phyloP scores from a whole-genome alignment of 495 filamentous ascomycete species.

The Aspergillus hancockii region DNA sequence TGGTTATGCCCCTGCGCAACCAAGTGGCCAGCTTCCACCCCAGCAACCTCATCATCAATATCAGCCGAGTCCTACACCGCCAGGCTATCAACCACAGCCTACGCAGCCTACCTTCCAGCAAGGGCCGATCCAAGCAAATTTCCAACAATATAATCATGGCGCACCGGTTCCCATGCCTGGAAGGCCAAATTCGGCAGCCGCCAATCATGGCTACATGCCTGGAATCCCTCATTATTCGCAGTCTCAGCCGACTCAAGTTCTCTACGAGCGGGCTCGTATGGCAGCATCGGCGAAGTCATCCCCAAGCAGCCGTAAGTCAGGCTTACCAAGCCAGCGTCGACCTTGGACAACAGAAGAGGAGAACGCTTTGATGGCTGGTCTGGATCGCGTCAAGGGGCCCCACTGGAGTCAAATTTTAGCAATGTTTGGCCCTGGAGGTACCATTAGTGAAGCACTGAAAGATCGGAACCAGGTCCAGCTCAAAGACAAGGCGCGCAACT shows the following conservation, averaged over 20 bases:
- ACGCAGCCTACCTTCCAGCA: constrained; percentile 42
- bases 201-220: constrained; percentile 50
- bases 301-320: constrained; percentile 70
- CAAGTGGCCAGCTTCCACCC: constrained; percentile 28
- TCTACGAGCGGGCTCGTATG: constrained; percentile 81
- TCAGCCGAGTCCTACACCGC: constrained; percentile 42
- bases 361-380: constrained; percentile 85
- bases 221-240: constrained; percentile 65
- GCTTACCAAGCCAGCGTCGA: constrained; percentile 77
- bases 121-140: constrained; percentile 42
- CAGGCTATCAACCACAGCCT: constrained; percentile 40
- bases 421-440: constrained; percentile 82
- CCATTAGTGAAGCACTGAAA: constrained; percentile 81
- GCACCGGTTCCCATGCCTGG: constrained; percentile 36
- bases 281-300: constrained; percentile 80
- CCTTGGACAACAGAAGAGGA: constrained; percentile 93
- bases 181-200: constrained; percentile 34
- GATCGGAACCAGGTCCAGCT: constrained; percentile 94
- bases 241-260: constrained; percentile 71
- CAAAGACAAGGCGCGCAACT: constrained; percentile 92
- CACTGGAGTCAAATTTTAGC: constrained; percentile 95
- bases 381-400: constrained; percentile 88
- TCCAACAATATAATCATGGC: constrained; percentile 49
- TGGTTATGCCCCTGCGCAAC: constrained; percentile 24
- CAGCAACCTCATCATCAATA: constrained; percentile 38